phyloP scores from a whole-genome alignment of 371 early-diverging fungal species.

The Mortierella sp. region DNA sequence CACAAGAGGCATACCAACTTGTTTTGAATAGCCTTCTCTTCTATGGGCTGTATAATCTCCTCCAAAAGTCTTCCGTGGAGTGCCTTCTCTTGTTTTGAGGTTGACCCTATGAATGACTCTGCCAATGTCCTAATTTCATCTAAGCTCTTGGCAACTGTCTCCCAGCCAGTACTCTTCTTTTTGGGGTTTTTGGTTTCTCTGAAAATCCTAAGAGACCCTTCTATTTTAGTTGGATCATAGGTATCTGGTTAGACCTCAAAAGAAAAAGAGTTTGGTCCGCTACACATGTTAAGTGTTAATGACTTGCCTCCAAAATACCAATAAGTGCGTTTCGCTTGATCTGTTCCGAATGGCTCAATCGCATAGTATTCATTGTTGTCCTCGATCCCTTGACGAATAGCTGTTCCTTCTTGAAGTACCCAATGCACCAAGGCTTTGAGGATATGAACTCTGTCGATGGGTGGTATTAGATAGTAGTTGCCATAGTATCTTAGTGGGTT shows the following conservation, averaged over 20 bases:
- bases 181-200: slow-evolving; percentile 38
- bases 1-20: slow-evolving; percentile 19
- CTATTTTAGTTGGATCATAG: slow-evolving; percentile 9
- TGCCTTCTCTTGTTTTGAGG: slow-evolving; percentile 31
- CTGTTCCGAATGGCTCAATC: slow-evolving; percentile 40
- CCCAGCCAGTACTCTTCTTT: slow-evolving; percentile 41
- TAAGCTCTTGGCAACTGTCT: slow-evolving; percentile 47
- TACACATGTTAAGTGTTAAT: not conserved
- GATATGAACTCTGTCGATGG: slow-evolving; percentile 35
- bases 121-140: slow-evolving; percentile 36
- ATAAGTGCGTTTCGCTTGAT: slow-evolving; percentile 42
- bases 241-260: not conserved
- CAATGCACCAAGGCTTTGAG: slow-evolving; percentile 46
- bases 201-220: slow-evolving; percentile 37
- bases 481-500: slow-evolving; percentile 35
- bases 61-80: slow-evolving; percentile 21
- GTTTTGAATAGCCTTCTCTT: slow-evolving; percentile 28
- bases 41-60: slow-evolving; percentile 40
- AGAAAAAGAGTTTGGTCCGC: not conserved
- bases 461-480: slow-evolving; percentile 36
- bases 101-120: slow-evolving; percentile 24
- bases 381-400: slow-evolving; percentile 43
- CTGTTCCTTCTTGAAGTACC: slow-evolving; percentile 46
- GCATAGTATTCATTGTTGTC: slow-evolving; percentile 26
- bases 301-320: slow-evolving; percentile 56